phyloP scores from a whole-genome alignment of 495 filamentous ascomycete species.

The Glutinoglossum americanum region DNA sequence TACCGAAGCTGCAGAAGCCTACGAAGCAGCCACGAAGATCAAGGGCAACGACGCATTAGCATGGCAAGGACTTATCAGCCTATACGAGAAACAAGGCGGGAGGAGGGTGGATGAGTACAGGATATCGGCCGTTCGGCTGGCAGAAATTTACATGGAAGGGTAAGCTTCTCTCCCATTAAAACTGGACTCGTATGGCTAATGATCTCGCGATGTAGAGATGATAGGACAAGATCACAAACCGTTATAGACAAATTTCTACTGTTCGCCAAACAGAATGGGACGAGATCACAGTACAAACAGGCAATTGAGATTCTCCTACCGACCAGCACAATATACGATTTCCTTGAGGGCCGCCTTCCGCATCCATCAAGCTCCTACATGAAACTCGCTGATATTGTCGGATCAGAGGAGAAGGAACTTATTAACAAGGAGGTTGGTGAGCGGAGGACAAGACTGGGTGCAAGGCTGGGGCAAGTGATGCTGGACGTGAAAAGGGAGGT shows the following conservation, averaged over 20 bases:
- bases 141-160: constrained; percentile 46
- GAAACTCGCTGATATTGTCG: constrained; percentile 64
- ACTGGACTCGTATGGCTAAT: constrained; percentile 3
- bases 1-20: constrained; percentile 51
- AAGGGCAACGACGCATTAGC: constrained; percentile 43
- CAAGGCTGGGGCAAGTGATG: constrained; percentile 59
- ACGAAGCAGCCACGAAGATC: constrained; percentile 46
- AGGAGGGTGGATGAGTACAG: constrained; percentile 54
- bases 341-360: constrained; percentile 67
- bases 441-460: constrained; percentile 70
- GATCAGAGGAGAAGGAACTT: constrained; percentile 68
- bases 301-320: constrained; percentile 61
- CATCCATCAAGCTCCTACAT: constrained; percentile 65
- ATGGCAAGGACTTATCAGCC: constrained; percentile 75
- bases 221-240: constrained; percentile 52
- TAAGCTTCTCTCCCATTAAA: constrained; percentile 19
- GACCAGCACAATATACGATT: constrained; percentile 50
- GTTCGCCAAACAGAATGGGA: constrained; percentile 47
- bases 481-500: constrained; percentile 76
- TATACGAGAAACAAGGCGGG: constrained; percentile 57
- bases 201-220: constrained; percentile 22
- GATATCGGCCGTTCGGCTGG: constrained; percentile 44
- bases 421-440: constrained; percentile 85
- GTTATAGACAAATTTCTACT: constrained; percentile 59
- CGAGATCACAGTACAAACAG: constrained; percentile 44